These are phyloP conservation scores for Colletotrichum simmondsii DNA, from an alignment of 2,329 filamentous ascomycete species.

Conservation along the genomic window DNA sequence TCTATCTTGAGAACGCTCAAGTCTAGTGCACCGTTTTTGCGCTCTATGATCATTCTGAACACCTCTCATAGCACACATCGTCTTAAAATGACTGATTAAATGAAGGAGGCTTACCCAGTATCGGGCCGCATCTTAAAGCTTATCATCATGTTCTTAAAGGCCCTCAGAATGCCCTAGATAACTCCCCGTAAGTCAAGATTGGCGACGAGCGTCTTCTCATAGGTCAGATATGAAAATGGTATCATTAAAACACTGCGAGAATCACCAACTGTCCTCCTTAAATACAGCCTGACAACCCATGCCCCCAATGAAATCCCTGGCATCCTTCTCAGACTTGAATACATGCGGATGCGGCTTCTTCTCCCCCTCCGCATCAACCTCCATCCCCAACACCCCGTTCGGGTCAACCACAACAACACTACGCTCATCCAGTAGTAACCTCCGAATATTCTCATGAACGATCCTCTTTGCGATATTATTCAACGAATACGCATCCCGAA, in stretches of 20 bases:
- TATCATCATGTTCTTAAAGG: too few relatives aligned
- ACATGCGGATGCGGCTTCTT: conserved; percentile 34
- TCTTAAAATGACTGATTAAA: too few relatives aligned
- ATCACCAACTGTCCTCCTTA: conserved; percentile 38
- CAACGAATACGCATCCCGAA: conserved; percentile 46
- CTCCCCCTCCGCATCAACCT: conserved; percentile 21
- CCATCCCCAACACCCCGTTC: conserved; percentile 37
- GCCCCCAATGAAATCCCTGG: conserved; percentile 43
- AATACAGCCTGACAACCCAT: conserved; percentile 41
- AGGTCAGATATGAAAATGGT: background rate
- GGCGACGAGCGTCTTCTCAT: background rate
- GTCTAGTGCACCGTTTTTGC: too few relatives aligned
- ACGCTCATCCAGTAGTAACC: conserved; percentile 39
- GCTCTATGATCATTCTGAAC: background rate
- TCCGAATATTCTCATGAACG: conserved; percentile 41
- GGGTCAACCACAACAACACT: conserved; percentile 46
- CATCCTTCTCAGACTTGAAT: conserved; percentile 41
- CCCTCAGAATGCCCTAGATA: too few relatives aligned
- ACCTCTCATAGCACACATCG: background rate
- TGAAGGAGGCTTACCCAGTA: too few relatives aligned
- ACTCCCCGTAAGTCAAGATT: background rate
- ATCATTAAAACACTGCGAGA: background rate
- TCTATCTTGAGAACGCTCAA: too few relatives aligned
- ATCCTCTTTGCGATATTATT: conserved; percentile 43
- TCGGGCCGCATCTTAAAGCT: too few relatives aligned